phyloP scores from a whole-genome alignment of 2,329 filamentous ascomycete genomes.

The Fusarium chlamydosporum region DNA sequence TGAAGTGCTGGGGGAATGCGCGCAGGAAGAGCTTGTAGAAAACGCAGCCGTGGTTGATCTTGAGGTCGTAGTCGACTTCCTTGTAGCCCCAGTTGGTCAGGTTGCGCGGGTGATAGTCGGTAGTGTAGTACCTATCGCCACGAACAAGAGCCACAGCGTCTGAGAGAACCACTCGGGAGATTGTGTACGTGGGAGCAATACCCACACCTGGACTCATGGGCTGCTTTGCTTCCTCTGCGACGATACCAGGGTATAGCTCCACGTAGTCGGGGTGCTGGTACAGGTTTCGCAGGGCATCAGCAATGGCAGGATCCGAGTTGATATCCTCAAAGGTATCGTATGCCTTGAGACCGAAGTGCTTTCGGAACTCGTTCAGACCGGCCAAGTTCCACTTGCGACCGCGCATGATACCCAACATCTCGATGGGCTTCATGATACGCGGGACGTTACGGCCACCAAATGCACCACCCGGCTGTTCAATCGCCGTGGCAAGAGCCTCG shows the following conservation, averaged over 20 bases:
- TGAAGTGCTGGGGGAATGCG: constrained; percentile 86
- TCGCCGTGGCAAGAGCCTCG: constrained; percentile 74
- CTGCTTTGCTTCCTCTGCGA: constrained; percentile 80
- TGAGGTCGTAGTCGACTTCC: constrained; percentile 79
- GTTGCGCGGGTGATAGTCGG: constrained; percentile 79
- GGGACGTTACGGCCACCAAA: constrained; percentile 83
- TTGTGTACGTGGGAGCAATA: constrained; percentile 81
- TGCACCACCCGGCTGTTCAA: constrained; percentile 82
- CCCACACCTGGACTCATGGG: constrained; percentile 82
- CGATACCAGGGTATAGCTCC: constrained; percentile 84
- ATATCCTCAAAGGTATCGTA: constrained; percentile 87
- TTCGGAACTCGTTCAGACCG: constrained; percentile 86
- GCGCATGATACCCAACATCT: constrained; percentile 85
- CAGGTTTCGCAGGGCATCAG: constrained; percentile 74
- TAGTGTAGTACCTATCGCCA: constrained; percentile 83
- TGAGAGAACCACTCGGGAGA: constrained; percentile 81
- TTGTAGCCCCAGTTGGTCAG: constrained; percentile 89
- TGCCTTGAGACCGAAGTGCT: constrained; percentile 82
- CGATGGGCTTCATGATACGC: constrained; percentile 78
- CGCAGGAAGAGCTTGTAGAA: constrained; percentile 88
- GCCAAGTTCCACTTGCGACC: constrained; percentile 82
- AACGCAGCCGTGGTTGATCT: constrained; percentile 83
- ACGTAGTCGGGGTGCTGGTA: constrained; percentile 85
- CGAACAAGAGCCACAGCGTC: constrained; percentile 85
- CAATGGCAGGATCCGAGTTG: constrained; percentile 80